Evolutionary conservation across 2,329 filamentous ascomycete species (phyloP).

Genomic region (Ophiosphaerella herpotricha): DNA sequence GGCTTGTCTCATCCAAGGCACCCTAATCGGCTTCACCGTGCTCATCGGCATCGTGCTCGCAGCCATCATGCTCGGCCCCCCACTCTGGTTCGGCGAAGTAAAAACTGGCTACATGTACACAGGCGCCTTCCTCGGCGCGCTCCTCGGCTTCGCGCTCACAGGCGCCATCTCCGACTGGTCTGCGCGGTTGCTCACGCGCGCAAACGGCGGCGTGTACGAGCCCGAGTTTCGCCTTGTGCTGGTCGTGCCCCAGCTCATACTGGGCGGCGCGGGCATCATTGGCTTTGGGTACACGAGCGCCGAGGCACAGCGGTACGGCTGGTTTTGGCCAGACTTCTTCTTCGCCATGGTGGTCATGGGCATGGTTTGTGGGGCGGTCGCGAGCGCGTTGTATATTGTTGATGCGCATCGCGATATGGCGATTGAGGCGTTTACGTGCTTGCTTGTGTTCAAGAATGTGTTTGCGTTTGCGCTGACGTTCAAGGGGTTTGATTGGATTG

Average conservation of each 20-base stretch:
- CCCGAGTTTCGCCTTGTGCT: slow-evolving; percentile 88
- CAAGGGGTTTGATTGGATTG: slow-evolving; percentile 82
- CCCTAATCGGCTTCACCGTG: slow-evolving; percentile 93
- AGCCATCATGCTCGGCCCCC: slow-evolving; percentile 78
- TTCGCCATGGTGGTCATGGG: slow-evolving; percentile 83
- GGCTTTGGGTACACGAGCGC: slow-evolving; percentile 79
- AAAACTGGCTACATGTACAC: slow-evolving; percentile 80
- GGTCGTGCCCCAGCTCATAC: slow-evolving; percentile 78
- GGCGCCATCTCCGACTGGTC: slow-evolving; percentile 75
- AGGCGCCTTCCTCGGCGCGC: slow-evolving; percentile 80
- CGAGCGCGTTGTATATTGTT: slow-evolving; percentile 84
- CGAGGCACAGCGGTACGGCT: slow-evolving; percentile 66
- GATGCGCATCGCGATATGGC: slow-evolving; percentile 88
- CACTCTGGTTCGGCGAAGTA: slow-evolving; percentile 82
- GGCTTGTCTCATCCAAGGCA: slow-evolving; percentile 78
- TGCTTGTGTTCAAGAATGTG: slow-evolving; percentile 93
- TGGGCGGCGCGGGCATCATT: slow-evolving; percentile 78
- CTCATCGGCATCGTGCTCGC: slow-evolving; percentile 85
- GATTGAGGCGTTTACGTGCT: slow-evolving; percentile 85
- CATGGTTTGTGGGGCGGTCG: slow-evolving; percentile 90
- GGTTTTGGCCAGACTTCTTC: slow-evolving; percentile 77
- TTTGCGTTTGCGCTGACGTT: slow-evolving; percentile 87
- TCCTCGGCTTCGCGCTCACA: slow-evolving; percentile 76
- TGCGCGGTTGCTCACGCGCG: slow-evolving; percentile 70
- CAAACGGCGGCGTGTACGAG: slow-evolving; percentile 83